A percentile compares a stretch with the other conserved stretches of the same genome.
Evolutionary conservation across 306 rosid genomes (phyloP).

Genomic region (Chamaecrista fasciculata): DNA sequence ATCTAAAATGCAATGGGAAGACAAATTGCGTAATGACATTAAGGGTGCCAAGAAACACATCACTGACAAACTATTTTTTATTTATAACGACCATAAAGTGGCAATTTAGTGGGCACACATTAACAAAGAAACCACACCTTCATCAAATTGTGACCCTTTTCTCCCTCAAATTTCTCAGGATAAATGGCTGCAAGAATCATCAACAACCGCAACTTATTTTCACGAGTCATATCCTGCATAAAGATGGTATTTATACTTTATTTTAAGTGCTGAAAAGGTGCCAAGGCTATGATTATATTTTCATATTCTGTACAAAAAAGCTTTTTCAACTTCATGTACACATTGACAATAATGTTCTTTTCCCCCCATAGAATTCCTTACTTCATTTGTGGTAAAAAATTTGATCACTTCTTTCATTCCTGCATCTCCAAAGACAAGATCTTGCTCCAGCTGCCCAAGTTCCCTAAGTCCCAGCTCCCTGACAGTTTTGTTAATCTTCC

Average conservation of each 20-base stretch:
- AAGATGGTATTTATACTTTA: conserved; percentile 15
- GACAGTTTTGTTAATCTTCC: conserved; percentile 63
- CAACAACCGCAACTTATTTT: conserved; percentile 88
- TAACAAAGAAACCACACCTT: conserved; percentile 52
- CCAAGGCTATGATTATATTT: conserved; percentile 12
- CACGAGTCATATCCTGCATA: conserved; percentile 80
- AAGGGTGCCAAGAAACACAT: background rate
- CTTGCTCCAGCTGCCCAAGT: conserved; percentile 93
- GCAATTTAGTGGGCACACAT: conserved; percentile 15
- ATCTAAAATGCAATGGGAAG: conserved; percentile 47
- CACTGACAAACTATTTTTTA: conserved; percentile 7
- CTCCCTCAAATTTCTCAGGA: conserved; percentile 94
- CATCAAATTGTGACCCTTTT: conserved; percentile 87
- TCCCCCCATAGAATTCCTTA: conserved; percentile 37
- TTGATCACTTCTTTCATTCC: conserved; percentile 89
- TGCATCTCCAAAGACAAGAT: conserved; percentile 95
- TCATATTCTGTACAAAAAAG: conserved; percentile 14
- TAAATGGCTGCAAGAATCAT: conserved; percentile 90
- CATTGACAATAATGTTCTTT: background rate
- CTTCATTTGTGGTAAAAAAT: conserved; percentile 65
- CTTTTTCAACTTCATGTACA: conserved; percentile 19
- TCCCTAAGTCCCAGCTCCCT: conserved; percentile 81
- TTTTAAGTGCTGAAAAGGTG: conserved; percentile 1
- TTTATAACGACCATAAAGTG: conserved; percentile 4
- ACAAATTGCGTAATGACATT: conserved; percentile 19